phyloP scores from a whole-genome alignment of 306 rosid species.

The Macrotyloma uniflorum region DNA sequence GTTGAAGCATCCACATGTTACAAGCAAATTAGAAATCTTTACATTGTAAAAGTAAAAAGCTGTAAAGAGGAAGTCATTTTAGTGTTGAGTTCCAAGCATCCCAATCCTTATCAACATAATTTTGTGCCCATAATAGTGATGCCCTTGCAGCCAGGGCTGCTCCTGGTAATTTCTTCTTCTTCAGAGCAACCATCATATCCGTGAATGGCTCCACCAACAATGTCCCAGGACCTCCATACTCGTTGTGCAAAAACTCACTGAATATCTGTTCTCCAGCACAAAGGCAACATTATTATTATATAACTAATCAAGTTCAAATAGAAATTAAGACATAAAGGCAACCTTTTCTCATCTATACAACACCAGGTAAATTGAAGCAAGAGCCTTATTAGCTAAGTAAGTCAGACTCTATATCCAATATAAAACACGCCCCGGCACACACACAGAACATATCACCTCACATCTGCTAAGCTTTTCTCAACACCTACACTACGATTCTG shows the following conservation, averaged over 20 bases:
- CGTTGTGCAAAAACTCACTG: constrained; percentile 61
- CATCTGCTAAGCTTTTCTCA: background rate
- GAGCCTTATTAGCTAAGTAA: background rate
- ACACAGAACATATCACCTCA: background rate
- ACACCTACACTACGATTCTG: background rate
- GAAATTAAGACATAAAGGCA: constrained; percentile 26
- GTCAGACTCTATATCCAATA: background rate
- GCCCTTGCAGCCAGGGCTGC: constrained; percentile 63
- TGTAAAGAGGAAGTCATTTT: constrained; percentile 41
- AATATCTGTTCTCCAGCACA: constrained; percentile 55
- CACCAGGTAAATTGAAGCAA: constrained; percentile 3
- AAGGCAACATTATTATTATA: constrained; percentile 27
- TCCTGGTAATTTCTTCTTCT: constrained; percentile 44
- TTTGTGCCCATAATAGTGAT: constrained; percentile 77
- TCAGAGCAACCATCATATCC: constrained; percentile 42
- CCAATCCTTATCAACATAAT: constrained; percentile 70
- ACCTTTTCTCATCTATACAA: constrained; percentile 11
- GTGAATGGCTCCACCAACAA: constrained; percentile 84
- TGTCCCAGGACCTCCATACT: constrained; percentile 82
- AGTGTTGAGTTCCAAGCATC: constrained; percentile 61
- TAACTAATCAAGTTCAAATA: constrained; percentile 36
- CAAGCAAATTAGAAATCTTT: constrained; percentile 36
- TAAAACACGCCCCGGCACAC: background rate
- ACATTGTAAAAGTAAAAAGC: constrained; percentile 24
- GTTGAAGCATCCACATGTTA: constrained; percentile 24